phyloP scores from a whole-genome alignment of 2,329 filamentous ascomycete genomes.

The Ophiocordyceps camponoti-saundersi region DNA sequence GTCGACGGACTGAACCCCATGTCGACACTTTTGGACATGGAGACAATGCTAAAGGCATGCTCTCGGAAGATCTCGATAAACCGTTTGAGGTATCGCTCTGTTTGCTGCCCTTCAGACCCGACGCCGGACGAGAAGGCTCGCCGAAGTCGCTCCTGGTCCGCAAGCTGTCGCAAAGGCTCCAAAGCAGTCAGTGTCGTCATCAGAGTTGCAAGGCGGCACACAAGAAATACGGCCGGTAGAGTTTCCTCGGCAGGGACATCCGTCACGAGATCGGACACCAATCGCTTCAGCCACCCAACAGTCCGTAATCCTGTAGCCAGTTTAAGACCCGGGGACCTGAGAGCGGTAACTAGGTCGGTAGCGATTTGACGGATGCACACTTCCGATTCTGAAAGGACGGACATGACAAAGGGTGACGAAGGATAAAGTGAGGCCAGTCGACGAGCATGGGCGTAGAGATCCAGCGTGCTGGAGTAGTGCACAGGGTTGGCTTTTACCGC shows the following conservation, averaged over 20 bases:
- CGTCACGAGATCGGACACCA: slow-evolving; percentile 55
- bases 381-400: slow-evolving; percentile 63
- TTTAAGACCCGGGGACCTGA: slow-evolving; percentile 67
- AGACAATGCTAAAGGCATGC: slow-evolving; percentile 90
- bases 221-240: slow-evolving; percentile 69
- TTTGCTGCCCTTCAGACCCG: slow-evolving; percentile 70
- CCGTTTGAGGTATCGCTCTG: slow-evolving; percentile 81
- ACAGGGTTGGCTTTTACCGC: slow-evolving; percentile 48
- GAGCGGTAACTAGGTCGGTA: slow-evolving; percentile 59
- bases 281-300: slow-evolving; percentile 75
- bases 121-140: slow-evolving; percentile 23
- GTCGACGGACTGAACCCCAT: slow-evolving; percentile 17
- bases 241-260: slow-evolving; percentile 37
- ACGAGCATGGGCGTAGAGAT: slow-evolving; percentile 86
- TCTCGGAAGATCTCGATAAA: slow-evolving; percentile 97
- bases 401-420: slow-evolving; percentile 54
- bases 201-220: slow-evolving; percentile 70
- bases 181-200: slow-evolving; percentile 66
- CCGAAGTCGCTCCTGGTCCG: slow-evolving; percentile 59
- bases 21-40: slow-evolving; percentile 76
- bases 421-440: slow-evolving; percentile 72
- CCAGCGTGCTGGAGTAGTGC: slow-evolving; percentile 78
- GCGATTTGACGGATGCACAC: slow-evolving; percentile 80
- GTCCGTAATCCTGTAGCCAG: slow-evolving; percentile 81
- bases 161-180: slow-evolving; percentile 70